phyloP scores from a whole-genome alignment of 495 filamentous ascomycete species.

The Tuber aestivum region DNA sequence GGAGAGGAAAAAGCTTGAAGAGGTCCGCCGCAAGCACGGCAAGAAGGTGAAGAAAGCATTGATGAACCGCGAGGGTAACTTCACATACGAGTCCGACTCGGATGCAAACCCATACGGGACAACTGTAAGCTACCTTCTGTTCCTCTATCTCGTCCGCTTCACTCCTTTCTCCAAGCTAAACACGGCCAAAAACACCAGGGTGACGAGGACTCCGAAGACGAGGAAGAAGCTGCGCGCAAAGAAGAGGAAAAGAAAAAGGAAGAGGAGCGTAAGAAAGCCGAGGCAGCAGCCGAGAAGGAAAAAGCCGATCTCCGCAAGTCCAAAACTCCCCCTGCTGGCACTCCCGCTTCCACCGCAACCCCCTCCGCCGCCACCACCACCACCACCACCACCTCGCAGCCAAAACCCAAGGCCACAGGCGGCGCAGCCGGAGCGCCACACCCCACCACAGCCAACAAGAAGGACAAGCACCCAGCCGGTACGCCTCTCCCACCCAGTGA shows the following conservation, averaged over 20 bases:
- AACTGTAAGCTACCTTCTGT: constrained; percentile 12
- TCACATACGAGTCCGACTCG: constrained; percentile 70
- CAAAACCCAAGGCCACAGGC: constrained; percentile 42
- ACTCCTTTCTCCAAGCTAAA: neutral
- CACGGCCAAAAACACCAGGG: constrained; percentile 25
- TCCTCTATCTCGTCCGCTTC: neutral
- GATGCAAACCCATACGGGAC: constrained; percentile 69
- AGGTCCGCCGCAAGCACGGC: constrained; percentile 60
- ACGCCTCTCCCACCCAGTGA: constrained; percentile 51
- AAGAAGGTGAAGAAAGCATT: constrained; percentile 73
- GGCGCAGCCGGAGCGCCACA: neutral
- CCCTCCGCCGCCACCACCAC: constrained; percentile 63
- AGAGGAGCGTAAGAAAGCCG: constrained; percentile 53
- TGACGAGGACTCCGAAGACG: constrained; percentile 49
- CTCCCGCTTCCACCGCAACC: constrained; percentile 62
- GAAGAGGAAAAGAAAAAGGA: constrained; percentile 68
- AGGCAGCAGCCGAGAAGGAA: constrained; percentile 45
- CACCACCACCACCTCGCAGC: constrained; percentile 45
- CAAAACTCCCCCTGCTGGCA: constrained; percentile 49
- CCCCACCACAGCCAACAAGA: constrained; percentile 16
- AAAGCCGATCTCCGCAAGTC: constrained; percentile 29
- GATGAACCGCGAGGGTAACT: constrained; percentile 75
- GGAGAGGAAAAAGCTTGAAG: constrained; percentile 61
- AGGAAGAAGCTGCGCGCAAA: constrained; percentile 49
- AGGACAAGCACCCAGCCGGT: constrained; percentile 14